Evolutionary conservation across 2,329 filamentous ascomycete genomes (phyloP).

Genomic region (Ilyonectria sp.): DNA sequence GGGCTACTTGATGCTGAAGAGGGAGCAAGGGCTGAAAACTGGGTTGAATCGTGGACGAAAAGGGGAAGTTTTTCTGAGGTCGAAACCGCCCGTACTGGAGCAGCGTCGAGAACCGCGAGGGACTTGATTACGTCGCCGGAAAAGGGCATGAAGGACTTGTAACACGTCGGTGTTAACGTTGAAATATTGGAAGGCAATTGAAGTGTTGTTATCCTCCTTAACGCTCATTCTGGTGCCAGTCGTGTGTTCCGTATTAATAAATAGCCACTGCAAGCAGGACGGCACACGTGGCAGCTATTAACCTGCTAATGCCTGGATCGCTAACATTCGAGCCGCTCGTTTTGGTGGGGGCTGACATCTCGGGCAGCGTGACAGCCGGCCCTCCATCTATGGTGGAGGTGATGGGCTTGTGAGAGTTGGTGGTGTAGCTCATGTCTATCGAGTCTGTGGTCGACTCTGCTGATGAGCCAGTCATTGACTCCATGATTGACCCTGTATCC

Average conservation of each 20-base stretch:
- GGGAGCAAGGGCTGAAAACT: conserved; percentile 69
- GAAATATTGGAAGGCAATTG: too few relatives aligned
- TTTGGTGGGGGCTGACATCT: background rate
- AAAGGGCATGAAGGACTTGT: background rate
- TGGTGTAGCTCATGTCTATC: conserved; percentile 3
- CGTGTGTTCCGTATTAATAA: background rate
- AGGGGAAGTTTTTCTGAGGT: conserved; percentile 71
- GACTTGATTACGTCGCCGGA: conserved; percentile 12
- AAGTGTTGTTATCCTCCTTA: too few relatives aligned
- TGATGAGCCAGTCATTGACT: too few relatives aligned
- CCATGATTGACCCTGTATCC: background rate
- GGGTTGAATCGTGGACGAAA: conserved; percentile 74
- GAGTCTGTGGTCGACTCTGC: background rate
- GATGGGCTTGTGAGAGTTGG: background rate
- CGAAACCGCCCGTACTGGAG: background rate
- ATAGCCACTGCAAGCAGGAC: background rate
- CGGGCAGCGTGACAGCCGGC: background rate
- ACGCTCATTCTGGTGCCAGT: too few relatives aligned
- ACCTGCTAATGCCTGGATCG: background rate
- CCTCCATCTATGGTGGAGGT: background rate
- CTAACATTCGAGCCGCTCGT: background rate
- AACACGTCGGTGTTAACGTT: too few relatives aligned
- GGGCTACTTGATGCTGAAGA: conserved; percentile 68
- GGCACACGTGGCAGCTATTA: background rate
- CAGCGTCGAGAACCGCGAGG: background rate